Percentiles rank a stretch among this genome's conserved stretches.
Conservation (phyloP, 371 early-diverging fungal species). For the Mortierella sp. region DNA sequence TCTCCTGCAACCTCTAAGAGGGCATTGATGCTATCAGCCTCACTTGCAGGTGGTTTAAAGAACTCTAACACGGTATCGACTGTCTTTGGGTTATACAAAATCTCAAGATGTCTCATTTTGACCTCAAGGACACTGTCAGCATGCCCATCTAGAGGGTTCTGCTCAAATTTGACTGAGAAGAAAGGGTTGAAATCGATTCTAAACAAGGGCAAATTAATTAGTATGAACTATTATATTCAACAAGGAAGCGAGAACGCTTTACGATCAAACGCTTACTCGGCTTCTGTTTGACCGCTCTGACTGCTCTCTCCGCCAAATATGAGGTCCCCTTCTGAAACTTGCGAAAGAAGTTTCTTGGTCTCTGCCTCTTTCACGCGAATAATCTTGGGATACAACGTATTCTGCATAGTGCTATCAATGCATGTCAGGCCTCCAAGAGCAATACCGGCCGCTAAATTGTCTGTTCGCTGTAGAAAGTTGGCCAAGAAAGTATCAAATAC, state of each 20-base stretch:
- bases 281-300: conserved; percentile 1
- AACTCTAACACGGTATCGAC: conserved; percentile 84
- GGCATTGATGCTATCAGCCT: conserved; percentile 80
- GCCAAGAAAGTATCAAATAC: conserved; percentile 76
- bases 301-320: conserved; percentile 45
- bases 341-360: conserved; percentile 32
- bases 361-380: conserved; percentile 83
- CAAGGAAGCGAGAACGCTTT: background rate
- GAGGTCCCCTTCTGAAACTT: conserved; percentile 49
- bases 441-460: conserved; percentile 78
- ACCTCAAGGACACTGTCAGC: conserved; percentile 90
- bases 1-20: conserved; percentile 88
- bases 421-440: conserved; percentile 84
- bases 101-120: conserved; percentile 91
- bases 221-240: background rate
- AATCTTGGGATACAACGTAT: conserved; percentile 85
- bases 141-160: conserved; percentile 88
- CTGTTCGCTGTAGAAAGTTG: conserved; percentile 73
- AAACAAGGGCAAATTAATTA: background rate
- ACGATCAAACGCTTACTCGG: conserved; percentile 13
- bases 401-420: conserved; percentile 82
- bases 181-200: conserved; percentile 72
- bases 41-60: conserved; percentile 87
- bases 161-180: conserved; percentile 86
- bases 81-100: conserved; percentile 88